Conservation (phyloP, 148 eudicot species). For the Spergularia marina region DNA sequence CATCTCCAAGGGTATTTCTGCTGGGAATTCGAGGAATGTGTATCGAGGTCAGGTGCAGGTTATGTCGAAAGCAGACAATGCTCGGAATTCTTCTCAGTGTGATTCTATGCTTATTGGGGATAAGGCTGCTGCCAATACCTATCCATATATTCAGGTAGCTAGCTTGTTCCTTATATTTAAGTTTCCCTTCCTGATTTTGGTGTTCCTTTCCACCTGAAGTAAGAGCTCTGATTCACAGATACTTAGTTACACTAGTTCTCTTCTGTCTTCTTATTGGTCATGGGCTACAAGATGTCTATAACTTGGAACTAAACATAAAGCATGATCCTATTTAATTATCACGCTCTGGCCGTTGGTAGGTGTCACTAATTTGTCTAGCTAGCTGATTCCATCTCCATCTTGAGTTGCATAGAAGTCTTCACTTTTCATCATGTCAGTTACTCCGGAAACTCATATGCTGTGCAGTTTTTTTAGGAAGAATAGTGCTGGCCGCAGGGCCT, state of each 20-base stretch:
- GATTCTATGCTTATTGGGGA: constrained; percentile 98
- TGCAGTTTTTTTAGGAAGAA: background rate
- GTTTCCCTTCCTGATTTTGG: background rate
- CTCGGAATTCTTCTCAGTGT: constrained; percentile 84
- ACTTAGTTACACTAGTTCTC: background rate
- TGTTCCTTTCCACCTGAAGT: background rate
- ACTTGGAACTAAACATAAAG: background rate
- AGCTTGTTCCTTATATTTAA: background rate
- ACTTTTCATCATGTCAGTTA: background rate
- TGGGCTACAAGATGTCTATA: too few species aligned
- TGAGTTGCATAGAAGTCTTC: background rate
- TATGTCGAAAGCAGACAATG: constrained; percentile 70
- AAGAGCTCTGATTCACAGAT: background rate
- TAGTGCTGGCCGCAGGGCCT: background rate
- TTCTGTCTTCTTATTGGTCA: background rate
- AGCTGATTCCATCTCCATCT: background rate
- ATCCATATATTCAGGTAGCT: constrained; percentile 84
- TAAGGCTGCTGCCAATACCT: constrained; percentile 87
- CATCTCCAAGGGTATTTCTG: constrained; percentile 90
- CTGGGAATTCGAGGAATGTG: constrained; percentile 80
- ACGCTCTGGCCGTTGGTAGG: background rate
- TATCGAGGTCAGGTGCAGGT: constrained; percentile 95
- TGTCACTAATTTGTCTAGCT: background rate
- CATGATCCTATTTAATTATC: background rate
- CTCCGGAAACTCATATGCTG: background rate